Evolutionary conservation across 306 rosid species (phyloP).

Genomic region (Gastrolobium villosum): DNA sequence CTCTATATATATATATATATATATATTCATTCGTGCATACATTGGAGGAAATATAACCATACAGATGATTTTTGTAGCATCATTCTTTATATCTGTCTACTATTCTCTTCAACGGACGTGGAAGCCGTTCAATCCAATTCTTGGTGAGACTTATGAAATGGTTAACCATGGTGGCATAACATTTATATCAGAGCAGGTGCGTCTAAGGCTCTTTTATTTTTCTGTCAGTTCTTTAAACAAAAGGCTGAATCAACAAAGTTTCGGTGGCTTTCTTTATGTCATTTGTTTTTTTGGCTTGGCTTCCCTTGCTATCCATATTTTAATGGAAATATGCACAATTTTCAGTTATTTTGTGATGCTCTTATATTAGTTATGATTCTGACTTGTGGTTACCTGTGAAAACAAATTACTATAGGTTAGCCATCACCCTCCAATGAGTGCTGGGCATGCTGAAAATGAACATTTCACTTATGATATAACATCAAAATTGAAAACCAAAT

Average conservation of each 20-base stretch:
- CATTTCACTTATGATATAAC: conserved; percentile 90
- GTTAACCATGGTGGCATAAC: conserved; percentile 78
- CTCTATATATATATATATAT: not conserved
- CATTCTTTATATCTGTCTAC: conserved; percentile 93
- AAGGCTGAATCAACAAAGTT: conserved; percentile 16
- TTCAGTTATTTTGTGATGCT: conserved; percentile 24
- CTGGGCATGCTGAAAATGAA: conserved; percentile 95
- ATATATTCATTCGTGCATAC: conserved; percentile 4
- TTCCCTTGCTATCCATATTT: not conserved
- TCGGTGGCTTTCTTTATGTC: not conserved
- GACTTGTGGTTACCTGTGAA: conserved; percentile 37
- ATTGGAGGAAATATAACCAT: conserved; percentile 37
- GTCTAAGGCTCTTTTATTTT: conserved; percentile 20
- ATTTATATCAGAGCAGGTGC: conserved; percentile 93
- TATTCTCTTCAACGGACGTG: conserved; percentile 91
- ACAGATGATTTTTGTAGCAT: conserved; percentile 70
- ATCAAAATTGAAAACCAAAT: conserved; percentile 94
- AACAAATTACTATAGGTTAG: conserved; percentile 70
- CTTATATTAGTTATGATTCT: conserved; percentile 25
- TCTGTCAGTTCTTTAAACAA: conserved; percentile 35
- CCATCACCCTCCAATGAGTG: conserved; percentile 99
- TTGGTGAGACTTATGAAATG: conserved; percentile 98
- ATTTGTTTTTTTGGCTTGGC: not conserved
- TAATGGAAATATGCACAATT: conserved; percentile 28
- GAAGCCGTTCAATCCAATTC: conserved; percentile 99